These are phyloP conservation scores for Picea engelmannii DNA, from an alignment of 83 land plant species.

Conservation along the genomic window DNA sequence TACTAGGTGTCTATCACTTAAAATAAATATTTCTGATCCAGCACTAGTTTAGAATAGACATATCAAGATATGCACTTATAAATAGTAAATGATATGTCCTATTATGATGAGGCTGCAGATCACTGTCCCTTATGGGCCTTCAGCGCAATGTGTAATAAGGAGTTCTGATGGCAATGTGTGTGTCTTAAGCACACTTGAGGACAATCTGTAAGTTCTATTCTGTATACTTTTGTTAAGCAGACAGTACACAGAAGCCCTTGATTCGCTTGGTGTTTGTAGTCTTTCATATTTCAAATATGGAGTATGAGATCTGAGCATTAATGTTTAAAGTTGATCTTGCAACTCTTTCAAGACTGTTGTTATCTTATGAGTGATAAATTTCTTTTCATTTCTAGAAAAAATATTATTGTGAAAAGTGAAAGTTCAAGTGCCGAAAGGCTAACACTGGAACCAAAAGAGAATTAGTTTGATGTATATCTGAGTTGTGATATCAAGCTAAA, in stretches of 20 bases:
- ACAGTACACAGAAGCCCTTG: too few relatives aligned
- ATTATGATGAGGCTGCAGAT: conserved; percentile 10
- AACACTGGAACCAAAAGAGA: too few relatives aligned
- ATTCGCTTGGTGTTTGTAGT: neutral
- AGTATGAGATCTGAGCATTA: neutral
- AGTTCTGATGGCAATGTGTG: neutral
- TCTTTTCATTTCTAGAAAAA: too few relatives aligned
- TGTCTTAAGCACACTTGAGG: neutral
- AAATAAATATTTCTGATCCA: too few relatives aligned
- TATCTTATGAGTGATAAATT: too few relatives aligned
- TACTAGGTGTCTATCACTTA: too few relatives aligned
- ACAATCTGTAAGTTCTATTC: neutral
- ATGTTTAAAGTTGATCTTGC: neutral
- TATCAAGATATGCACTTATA: too few relatives aligned
- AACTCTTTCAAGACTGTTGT: neutral
- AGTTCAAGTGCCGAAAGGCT: too few relatives aligned
- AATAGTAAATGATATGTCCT: neutral
- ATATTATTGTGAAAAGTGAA: too few relatives aligned
- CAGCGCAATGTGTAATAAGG: neutral
- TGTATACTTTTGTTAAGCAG: neutral
- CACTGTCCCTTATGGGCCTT: neutral
- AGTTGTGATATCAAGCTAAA: too few relatives aligned
- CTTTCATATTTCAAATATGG: neutral
- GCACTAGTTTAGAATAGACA: too few relatives aligned
- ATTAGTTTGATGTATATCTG: too few relatives aligned